Evolutionary conservation across 495 filamentous ascomycete genomes (phyloP).

Genomic region (Neurospora tetraspora): DNA sequence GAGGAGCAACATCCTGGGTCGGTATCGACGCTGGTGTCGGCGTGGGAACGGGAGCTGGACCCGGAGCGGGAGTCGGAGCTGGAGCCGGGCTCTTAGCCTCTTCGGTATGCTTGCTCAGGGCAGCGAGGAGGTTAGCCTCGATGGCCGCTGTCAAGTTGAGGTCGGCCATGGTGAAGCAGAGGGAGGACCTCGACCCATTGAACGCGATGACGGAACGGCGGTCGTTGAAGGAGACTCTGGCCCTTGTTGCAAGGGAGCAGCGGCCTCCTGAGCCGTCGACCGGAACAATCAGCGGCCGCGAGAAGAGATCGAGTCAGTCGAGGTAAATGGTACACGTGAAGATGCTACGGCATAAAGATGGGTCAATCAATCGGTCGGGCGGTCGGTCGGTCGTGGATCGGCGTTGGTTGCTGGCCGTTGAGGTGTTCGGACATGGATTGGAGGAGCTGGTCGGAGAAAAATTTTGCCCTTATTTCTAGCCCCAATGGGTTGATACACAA

Average conservation of each 20-base stretch:
- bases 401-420: constrained; percentile 9
- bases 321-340: background rate
- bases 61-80: background rate
- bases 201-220: background rate
- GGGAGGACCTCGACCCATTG: constrained; percentile 3
- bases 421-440: constrained; percentile 9
- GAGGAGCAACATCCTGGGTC: background rate
- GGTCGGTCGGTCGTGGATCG: constrained; percentile 2
- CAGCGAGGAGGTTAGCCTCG: constrained; percentile 13
- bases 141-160: constrained; percentile 1
- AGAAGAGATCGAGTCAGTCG: background rate
- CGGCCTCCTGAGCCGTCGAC: background rate
- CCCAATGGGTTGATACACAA: constrained; percentile 37
- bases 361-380: background rate
- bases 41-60: background rate
- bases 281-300: background rate
- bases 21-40: background rate
- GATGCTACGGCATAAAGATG: background rate
- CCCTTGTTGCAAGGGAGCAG: constrained; percentile 7
- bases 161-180: constrained; percentile 10
- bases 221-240: background rate
- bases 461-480: constrained; percentile 37
- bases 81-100: background rate
- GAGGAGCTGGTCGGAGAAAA: constrained; percentile 24
- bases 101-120: constrained; percentile 3